phyloP scores from a whole-genome alignment of 306 rosid genomes.

The Pyrus communis region DNA sequence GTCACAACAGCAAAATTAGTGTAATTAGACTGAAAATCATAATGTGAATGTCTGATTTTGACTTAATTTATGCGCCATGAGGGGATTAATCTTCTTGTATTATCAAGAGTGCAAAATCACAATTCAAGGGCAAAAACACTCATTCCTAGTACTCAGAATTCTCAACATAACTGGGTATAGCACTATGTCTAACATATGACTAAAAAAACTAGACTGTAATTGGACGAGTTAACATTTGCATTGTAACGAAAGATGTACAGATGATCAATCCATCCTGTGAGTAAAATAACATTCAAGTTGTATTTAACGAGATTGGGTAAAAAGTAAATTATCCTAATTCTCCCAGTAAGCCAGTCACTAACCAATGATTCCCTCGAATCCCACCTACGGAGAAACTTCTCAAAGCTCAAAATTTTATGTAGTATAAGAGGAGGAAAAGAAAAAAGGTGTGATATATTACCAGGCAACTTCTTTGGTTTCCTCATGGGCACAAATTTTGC shows the following conservation, averaged over 20 bases:
- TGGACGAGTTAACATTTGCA: neutral
- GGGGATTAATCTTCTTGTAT: neutral
- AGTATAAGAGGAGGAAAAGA: neutral
- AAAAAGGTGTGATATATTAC: slow-evolving; percentile 27
- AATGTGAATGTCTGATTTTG: neutral
- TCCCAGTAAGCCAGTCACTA: neutral
- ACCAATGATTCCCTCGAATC: neutral
- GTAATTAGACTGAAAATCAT: neutral
- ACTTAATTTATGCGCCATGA: neutral
- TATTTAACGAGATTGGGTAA: neutral
- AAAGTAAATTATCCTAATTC: neutral
- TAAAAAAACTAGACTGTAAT: neutral
- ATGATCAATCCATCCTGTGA: neutral
- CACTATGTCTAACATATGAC: neutral
- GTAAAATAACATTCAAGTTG: neutral
- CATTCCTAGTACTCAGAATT: neutral
- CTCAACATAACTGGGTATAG: neutral
- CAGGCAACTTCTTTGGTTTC: slow-evolving; percentile 97
- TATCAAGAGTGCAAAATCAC: neutral
- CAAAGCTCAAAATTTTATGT: neutral
- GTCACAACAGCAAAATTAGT: neutral
- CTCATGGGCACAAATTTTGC: slow-evolving; percentile 98
- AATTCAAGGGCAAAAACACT: neutral
- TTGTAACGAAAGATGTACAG: neutral
- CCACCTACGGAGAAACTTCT: neutral